These are phyloP conservation scores for Aspergillus sp. DNA, from an alignment of 2,329 filamentous ascomycete species.

Conservation along the genomic window DNA sequence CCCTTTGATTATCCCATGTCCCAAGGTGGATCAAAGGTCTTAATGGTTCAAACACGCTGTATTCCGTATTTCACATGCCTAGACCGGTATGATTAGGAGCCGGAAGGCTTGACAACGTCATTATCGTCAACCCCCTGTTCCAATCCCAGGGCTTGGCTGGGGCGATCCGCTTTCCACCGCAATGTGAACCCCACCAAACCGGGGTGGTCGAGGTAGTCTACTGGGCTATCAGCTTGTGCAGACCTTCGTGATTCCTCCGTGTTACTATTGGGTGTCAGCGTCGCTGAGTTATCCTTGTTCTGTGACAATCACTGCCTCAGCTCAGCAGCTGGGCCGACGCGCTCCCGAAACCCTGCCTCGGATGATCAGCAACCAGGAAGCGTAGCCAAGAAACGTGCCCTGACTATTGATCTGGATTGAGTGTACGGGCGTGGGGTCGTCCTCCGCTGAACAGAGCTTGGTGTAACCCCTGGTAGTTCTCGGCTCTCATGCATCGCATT, in stretches of 20 bases:
- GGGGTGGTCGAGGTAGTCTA: constrained; percentile 1
- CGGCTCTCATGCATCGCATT: constrained; percentile 2
- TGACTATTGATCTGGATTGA: constrained; percentile 18
- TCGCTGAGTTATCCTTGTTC: background rate
- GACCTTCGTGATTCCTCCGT: background rate
- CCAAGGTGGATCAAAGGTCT: constrained; percentile 6
- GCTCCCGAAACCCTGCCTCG: constrained; percentile 29
- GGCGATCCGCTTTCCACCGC: constrained; percentile 8
- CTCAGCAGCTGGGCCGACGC: constrained; percentile 21
- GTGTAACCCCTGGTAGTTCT: constrained; percentile 7
- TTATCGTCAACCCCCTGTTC: constrained; percentile 26
- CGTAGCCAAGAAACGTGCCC: constrained; percentile 22
- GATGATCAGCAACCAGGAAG: constrained; percentile 33
- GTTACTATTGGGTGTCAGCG: constrained; percentile 1
- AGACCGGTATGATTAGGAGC: constrained; percentile 17
- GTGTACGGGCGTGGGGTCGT: background rate
- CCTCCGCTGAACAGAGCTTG: constrained; percentile 1
- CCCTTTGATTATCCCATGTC: background rate
- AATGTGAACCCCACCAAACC: constrained; percentile 10
- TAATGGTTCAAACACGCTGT: constrained; percentile 9
- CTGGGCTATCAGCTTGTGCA: constrained; percentile 1
- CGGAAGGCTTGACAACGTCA: constrained; percentile 27
- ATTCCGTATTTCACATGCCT: constrained; percentile 29
- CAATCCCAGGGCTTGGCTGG: constrained; percentile 28
- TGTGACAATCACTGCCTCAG: background rate